Evolutionary conservation across 352 stramenopile species (phyloP).

Genomic region (Globisporangium alternatum): DNA sequence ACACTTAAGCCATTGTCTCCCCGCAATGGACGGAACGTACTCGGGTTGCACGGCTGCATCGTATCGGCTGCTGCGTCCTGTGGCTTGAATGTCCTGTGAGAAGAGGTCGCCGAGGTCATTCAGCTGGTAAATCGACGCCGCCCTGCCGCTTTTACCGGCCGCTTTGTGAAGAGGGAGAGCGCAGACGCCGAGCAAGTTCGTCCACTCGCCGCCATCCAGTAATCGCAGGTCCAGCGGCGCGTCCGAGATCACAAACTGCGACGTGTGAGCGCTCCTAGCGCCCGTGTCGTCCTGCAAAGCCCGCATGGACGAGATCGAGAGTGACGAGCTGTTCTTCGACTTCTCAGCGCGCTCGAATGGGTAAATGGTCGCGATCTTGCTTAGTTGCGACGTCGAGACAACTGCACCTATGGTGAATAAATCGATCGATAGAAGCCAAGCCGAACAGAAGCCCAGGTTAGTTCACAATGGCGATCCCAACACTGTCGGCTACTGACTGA

Average conservation of each 20-base stretch:
- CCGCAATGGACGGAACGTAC: slow-evolving; percentile 29
- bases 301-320: slow-evolving; percentile 41
- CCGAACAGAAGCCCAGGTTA: background rate
- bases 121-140: slow-evolving; percentile 53
- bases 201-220: slow-evolving; percentile 57
- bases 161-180: slow-evolving; percentile 21
- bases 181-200: slow-evolving; percentile 46
- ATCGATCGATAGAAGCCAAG: background rate
- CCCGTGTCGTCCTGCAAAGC: slow-evolving; percentile 35
- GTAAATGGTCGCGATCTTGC: slow-evolving; percentile 45
- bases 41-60: slow-evolving; percentile 45
- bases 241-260: slow-evolving; percentile 60
- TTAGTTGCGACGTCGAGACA: slow-evolving; percentile 31
- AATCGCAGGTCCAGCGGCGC: slow-evolving; percentile 59
- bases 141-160: slow-evolving; percentile 5
- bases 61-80: slow-evolving; percentile 31
- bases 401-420: slow-evolving; percentile 29
- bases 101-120: slow-evolving; percentile 65
- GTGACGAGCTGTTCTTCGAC: slow-evolving; percentile 17
- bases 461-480: background rate
- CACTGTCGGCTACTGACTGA: no score
- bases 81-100: slow-evolving; percentile 45
- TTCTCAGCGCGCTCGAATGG: slow-evolving; percentile 40
- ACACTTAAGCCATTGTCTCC: background rate
- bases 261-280: slow-evolving; percentile 13